Evolutionary conservation across 441 rosid species (phyloP).

Genomic region (Viola pubescens): DNA sequence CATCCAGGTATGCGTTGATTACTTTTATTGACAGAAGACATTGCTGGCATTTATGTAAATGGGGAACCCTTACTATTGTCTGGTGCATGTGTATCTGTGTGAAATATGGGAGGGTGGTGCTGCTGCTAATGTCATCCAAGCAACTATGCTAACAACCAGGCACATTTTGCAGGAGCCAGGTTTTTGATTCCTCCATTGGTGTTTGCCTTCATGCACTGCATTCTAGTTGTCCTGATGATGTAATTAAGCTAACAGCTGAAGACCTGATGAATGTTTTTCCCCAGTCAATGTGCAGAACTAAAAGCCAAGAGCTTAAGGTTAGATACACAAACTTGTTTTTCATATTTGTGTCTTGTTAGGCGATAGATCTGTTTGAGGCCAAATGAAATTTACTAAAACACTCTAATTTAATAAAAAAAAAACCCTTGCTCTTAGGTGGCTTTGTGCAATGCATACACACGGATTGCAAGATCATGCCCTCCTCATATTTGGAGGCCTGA

Average conservation of each 20-base stretch:
- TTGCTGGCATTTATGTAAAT: neutral
- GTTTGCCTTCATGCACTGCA: conserved; percentile 61
- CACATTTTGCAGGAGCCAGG: conserved; percentile 46
- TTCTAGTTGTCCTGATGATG: conserved; percentile 64
- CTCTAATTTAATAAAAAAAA: no score
- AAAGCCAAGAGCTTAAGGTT: conserved; percentile 94
- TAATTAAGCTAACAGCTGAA: conserved; percentile 70
- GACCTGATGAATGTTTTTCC: conserved; percentile 53
- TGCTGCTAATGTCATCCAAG: no score
- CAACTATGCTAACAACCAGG: neutral
- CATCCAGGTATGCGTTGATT: conserved; percentile 55
- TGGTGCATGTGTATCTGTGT: no score
- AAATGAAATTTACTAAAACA: neutral
- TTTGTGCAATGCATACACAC: conserved; percentile 58
- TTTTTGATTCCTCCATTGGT: conserved; percentile 82
- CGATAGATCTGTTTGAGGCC: neutral
- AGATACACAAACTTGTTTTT: conserved; percentile 16
- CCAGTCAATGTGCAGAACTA: conserved; percentile 61
- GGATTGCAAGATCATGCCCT: conserved; percentile 74
- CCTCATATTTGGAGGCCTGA: conserved; percentile 83
- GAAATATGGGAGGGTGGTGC: no score
- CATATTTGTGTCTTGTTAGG: conserved; percentile 4
- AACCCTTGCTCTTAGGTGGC: conserved; percentile 42
- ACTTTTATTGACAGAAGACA: neutral
- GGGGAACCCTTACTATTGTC: no score